Base-by-base conservation (phyloP, 306 rosid species). In the Ormosia emarginata region DNA sequence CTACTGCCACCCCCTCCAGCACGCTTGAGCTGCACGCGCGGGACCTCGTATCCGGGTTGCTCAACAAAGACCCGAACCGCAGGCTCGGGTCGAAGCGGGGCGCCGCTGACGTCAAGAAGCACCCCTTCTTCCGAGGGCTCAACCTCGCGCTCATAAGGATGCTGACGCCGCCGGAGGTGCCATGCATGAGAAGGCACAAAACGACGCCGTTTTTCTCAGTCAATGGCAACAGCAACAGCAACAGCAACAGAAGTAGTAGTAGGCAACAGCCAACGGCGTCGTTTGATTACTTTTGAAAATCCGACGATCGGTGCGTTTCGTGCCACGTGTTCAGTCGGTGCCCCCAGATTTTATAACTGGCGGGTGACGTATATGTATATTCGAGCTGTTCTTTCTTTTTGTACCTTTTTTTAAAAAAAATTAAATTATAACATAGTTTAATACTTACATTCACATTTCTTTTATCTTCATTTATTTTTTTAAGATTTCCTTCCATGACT, bases 11-110 rank as follows among this genome's bases (percentile, higher is more conserved):
- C 74, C 85, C 94, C 2, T 55, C 84, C 3, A 33, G 86, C 78
- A 0, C 92, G 83, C 94, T 89, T 50, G 99, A 93, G 79, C 78
- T 41, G 12, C 92, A 92, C 92, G 98, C 97, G 76, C 93, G 97
- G 12, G 94, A 88, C 59, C 86, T 95, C 0, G 82, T 95, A 0
- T 59, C 88, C 9, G 81, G 87, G 6, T 59, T 93, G 70, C 79
- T 95, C 0, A 75, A 84, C 78, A 95, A 95, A 65, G 98, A 95
- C 70, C 96, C 99, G 70, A 82, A 34, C 33, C 74, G 86, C 5
- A 77, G 99, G 8, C 91, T 95, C 49, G 99, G 99, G 55, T 92
- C 98, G n/a, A 93, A 89, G 81, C 93, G 99, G 0, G 99, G 99
- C 2, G 91, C 99, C 0, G 98, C 98, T 2, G 99, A 95, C 47